Evolutionary conservation across 805 yeast species (phyloP), one percentile per base, ranked within the genome.

Genomic region (Ogataea sp.): DNA sequence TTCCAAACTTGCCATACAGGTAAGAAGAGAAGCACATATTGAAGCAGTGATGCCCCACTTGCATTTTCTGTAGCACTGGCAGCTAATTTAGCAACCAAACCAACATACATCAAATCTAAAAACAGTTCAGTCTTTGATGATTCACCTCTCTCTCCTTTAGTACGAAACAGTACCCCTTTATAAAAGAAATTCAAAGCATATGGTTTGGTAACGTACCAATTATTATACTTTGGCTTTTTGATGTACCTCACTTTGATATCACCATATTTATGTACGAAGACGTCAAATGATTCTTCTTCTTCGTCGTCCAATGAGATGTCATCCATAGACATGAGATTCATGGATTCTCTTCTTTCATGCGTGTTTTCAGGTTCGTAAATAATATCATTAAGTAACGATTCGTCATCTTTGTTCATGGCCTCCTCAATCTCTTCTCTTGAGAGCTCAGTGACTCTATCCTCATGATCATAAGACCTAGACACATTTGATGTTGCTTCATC

Each of bases 1-100:
- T 68, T 55, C 84, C 85, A 79, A 18, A 78, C 72, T 17, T 68
- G 69, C 74, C 77, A 80, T n/a, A 77, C 68, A 0, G 82, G 83
- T 16, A 72, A 37, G 40, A 77, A 78, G 2, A 75, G 51, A 32
- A 78, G 48, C 6, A 74, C 39, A 49, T 76, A 78, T 45, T 65
- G 65, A 29, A 70, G 55, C 20, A 78, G 54, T 0, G 75, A 55
- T 3, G 50, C 51, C 29, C 79, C 79, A 16, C 65, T 54, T 24
- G 78, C 76, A 15, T 69, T 53, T 40, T 69, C 73, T 4, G 73
- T 64, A 1, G 80, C 80, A 32, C 57, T 56, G 4, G 73, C 65
- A 1, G 84, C 83, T 33, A 78, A 56, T 41, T 75, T 75, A 18
- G 82, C 73, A 23, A 75, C 73, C 35, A 79, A 71, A 3, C 82